Base-by-base conservation (phyloP, 2,329 filamentous ascomycete genomes). In the Colletotrichum navitas region DNA sequence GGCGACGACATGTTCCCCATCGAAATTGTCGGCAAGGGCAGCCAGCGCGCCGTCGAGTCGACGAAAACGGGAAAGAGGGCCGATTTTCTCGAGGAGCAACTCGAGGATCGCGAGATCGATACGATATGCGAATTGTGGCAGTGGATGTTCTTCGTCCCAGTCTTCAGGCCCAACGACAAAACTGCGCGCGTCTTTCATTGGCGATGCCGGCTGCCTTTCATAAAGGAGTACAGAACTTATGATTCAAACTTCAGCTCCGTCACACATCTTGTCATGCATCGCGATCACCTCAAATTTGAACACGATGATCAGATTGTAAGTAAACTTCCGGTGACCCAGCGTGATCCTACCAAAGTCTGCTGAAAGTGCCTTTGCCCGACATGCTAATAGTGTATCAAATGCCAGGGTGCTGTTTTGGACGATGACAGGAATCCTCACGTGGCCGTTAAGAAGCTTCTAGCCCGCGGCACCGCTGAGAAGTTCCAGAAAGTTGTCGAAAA, bases 201-300 rank as follows among this genome's bases (percentile, higher is more conserved):
- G 12, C 21, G 4, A 24, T 41, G 34, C 21, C 55, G 24, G 8
- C 10, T 58, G 55, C 55, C 55, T 18, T 58, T 39, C 24, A 1
- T 58, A 36, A 7, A 41, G 10, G 55, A 58, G 34, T 11, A 41
- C 16, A n/a, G 10, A 26, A 26, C 36, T 6, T 26, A 16, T 12
- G 34, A 41, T 21, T 39, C 55, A 41, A 58, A 58, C 34, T 58
- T 58, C 55, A 58, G 55, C n/a, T 24, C 39, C 6, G 55, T 58
- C 16, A 41, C 34, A 14, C 55, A 58, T 18, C 16, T 58, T 5
- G 55, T 58, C 11, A 58, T 58, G 18, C 55, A 58, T 39, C 55
- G 55, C 14, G 39, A 24, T 16, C 55, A 58, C 32, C 14, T 58
- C 11, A 26, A 58, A 4, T 58, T 58, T 14, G 24, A 41, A 16